These are phyloP conservation scores for Rhododendron williamsianum DNA, from an alignment of 148 eudicot genomes.

Conservation along the genomic window DNA sequence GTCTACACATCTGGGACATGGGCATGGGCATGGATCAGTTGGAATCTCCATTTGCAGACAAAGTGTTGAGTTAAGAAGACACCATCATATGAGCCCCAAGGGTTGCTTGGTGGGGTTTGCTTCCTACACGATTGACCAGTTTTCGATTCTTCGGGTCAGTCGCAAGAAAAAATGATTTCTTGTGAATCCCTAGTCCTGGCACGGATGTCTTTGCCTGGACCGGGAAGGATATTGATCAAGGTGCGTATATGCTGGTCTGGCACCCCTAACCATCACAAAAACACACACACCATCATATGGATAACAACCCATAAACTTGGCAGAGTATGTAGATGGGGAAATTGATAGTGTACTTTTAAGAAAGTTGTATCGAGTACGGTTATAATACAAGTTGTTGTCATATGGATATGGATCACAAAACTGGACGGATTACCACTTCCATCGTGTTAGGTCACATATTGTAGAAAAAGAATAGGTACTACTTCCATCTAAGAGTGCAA, in stretches of 20 bases:
- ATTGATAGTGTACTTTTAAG: neutral
- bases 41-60: neutral
- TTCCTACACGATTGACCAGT: too few relatives aligned
- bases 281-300: too few relatives aligned
- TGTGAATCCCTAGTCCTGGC: too few relatives aligned
- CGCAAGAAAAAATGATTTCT: neutral
- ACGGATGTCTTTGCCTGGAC: too few relatives aligned
- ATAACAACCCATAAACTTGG: neutral
- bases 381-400: neutral
- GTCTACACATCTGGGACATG: constrained; percentile 13
- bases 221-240: too few relatives aligned
- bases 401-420: neutral
- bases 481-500: too few relatives aligned
- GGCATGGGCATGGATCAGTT: constrained; percentile 17
- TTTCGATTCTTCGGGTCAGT: too few relatives aligned
- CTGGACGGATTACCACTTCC: too few relatives aligned
- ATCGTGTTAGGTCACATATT: too few relatives aligned
- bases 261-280: neutral
- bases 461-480: too few relatives aligned
- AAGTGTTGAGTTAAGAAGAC: constrained; percentile 1
- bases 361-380: neutral
- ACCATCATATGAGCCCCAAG: neutral
- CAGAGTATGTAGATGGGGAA: neutral
- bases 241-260: too few relatives aligned
- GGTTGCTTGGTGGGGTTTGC: neutral